Conservation (phyloP, 2,329 filamentous ascomycete genomes). For the Aspergillus carbonarius region DNA sequence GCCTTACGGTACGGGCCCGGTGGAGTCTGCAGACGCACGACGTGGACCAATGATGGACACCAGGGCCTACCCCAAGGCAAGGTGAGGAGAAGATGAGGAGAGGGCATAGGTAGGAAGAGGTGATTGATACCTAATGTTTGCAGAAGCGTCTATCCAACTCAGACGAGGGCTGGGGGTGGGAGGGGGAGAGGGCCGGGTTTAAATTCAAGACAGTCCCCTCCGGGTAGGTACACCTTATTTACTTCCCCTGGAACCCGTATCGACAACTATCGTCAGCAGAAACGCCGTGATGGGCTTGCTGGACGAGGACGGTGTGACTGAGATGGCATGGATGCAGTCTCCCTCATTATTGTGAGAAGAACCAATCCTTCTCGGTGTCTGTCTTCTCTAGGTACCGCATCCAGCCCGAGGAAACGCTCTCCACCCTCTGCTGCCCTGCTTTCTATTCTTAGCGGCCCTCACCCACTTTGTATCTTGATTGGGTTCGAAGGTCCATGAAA, state of each 20-base stretch:
- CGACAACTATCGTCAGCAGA: no score
- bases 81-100: slow-evolving; percentile 10
- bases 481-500: background rate
- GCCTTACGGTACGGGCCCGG: background rate
- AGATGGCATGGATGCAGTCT: background rate
- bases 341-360: background rate
- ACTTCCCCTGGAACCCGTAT: no score
- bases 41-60: slow-evolving; percentile 25
- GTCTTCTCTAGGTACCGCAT: slow-evolving; percentile 2
- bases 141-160: background rate
- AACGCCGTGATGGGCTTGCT: background rate
- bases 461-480: background rate
- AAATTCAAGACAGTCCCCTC: slow-evolving; percentile 1
- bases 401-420: slow-evolving; percentile 1
- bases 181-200: background rate
- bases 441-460: slow-evolving; percentile 10
- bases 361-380: background rate
- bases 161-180: background rate
- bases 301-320: background rate
- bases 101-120: background rate
- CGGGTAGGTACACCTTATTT: no score
- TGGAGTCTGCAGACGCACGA: slow-evolving; percentile 4
- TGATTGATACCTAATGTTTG: slow-evolving; percentile 1
- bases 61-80: background rate
- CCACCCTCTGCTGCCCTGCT: background rate